A percentile compares a stretch with the other conserved stretches of the same genome.
These are phyloP conservation scores for Capsella bursapastoris DNA, from an alignment of 345 rosid genomes.

Conservation along the genomic window DNA sequence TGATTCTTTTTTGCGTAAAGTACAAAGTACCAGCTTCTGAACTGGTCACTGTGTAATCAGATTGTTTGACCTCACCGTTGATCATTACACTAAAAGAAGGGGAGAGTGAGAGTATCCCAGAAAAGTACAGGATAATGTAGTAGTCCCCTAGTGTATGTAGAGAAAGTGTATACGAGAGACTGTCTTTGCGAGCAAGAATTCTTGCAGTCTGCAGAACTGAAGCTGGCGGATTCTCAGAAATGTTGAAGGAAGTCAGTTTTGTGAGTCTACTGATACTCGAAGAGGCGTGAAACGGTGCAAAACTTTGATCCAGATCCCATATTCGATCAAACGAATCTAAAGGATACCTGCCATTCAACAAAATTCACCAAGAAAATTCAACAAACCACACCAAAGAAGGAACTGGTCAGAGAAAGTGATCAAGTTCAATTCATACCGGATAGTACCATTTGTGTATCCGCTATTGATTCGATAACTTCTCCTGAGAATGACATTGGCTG, in stretches of 20 bases:
- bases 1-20: slow-evolving; percentile 51
- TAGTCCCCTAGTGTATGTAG: slow-evolving; percentile 59
- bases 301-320: slow-evolving; percentile 81
- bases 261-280: slow-evolving; percentile 46
- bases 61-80: slow-evolving; percentile 58
- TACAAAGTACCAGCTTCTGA: slow-evolving; percentile 61
- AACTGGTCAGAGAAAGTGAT: background rate
- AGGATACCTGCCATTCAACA: slow-evolving; percentile 66
- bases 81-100: slow-evolving; percentile 68
- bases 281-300: slow-evolving; percentile 64
- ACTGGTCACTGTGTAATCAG: slow-evolving; percentile 55
- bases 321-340: slow-evolving; percentile 79
- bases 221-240: slow-evolving; percentile 64
- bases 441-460: slow-evolving; percentile 64
- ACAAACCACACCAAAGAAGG: slow-evolving; percentile 20
- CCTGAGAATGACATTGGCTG: slow-evolving; percentile 54
- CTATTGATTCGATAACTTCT: slow-evolving; percentile 68
- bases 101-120: slow-evolving; percentile 76
- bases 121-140: slow-evolving; percentile 76
- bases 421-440: slow-evolving; percentile 50
- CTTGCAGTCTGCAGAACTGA: slow-evolving; percentile 78
- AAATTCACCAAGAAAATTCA: background rate
- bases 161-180: slow-evolving; percentile 60
- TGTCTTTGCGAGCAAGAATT: slow-evolving; percentile 61
- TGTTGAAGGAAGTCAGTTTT: slow-evolving; percentile 47